Evolutionary conservation across 768 basidiomycete genomes (phyloP).

Genomic region (Suillus luteus): DNA sequence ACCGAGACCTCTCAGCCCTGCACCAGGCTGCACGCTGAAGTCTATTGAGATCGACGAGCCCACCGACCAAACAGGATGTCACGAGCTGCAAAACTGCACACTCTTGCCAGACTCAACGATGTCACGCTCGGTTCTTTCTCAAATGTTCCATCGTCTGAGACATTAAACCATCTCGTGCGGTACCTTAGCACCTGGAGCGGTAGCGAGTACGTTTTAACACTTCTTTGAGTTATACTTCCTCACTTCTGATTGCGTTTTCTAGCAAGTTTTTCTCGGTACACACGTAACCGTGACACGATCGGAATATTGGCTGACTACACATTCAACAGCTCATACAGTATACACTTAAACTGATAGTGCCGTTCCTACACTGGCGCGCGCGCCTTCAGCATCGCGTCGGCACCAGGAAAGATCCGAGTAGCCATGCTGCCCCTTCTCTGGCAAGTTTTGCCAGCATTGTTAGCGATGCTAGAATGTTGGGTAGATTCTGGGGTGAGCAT

Average conservation of each 20-base stretch:
- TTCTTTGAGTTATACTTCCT: constrained; percentile 16
- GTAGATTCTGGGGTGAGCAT: constrained; percentile 78
- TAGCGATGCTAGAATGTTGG: constrained; percentile 70
- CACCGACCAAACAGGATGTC: constrained; percentile 45
- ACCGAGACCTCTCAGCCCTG: not conserved
- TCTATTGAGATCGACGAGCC: not conserved
- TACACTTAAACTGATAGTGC: constrained; percentile 66
- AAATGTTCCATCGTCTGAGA: constrained; percentile 57
- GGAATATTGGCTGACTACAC: constrained; percentile 10
- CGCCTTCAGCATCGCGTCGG: constrained; percentile 69
- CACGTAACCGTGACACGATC: not conserved
- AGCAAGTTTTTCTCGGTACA: constrained; percentile 78
- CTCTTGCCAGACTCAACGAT: constrained; percentile 58
- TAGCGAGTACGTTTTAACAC: constrained; percentile 65
- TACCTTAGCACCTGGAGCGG: constrained; percentile 85
- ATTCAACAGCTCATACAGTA: constrained; percentile 67
- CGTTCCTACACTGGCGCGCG: constrained; percentile 66
- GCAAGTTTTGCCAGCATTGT: constrained; percentile 57
- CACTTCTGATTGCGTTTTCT: constrained; percentile 11
- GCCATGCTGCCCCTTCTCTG: constrained; percentile 53
- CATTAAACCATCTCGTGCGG: constrained; percentile 70
- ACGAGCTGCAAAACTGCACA: constrained; percentile 44
- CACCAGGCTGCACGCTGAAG: not conserved
- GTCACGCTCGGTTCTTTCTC: constrained; percentile 64
- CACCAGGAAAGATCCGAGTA: constrained; percentile 52